Evolutionary conservation across 306 rosid species (phyloP), one percentile per base, ranked within the genome.

Genomic region (Fagus crenata): DNA sequence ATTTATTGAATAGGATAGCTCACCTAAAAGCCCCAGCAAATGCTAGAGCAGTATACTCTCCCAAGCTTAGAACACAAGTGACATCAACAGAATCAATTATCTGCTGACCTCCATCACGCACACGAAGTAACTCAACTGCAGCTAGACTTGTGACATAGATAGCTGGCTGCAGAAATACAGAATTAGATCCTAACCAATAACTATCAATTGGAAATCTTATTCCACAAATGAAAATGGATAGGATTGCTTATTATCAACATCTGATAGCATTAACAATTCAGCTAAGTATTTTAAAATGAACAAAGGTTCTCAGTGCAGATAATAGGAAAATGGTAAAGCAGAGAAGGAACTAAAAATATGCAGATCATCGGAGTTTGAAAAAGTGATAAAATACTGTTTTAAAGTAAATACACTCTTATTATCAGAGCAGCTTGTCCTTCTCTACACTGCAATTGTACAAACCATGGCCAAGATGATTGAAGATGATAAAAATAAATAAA

Each of bases 11-110:
- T 39, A 22, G 11, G 58, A 74, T 5, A 35, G 60, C 86, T 81
- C 84, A 95, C 99, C 98, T 89, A 79, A 95, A 91, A 69, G 97
- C 94, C 80, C 92, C 97, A 76, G 98, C 89, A 91, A 91, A 95
- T 76, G 97, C 93, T 39, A 95, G 86, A 78, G 99, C 98, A 69
- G 98, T 92, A 69, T 95, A 95, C 80, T 95, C 99, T 86, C 99
- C 99, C 79, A 95, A 81, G 80, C 99, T 95, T 63, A 95, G 87
- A 84, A 98, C 99, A 73, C 99, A 91, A 4, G 99, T 89, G 65
- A 92, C 99, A 83, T 95, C 99, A 74, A 95, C 96, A 39, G 90
- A 89, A 60, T 92, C 98, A 82, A 95, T 90, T 77, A 95, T 92
- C 82, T 88, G 89, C 83, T 89, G 96, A 42, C 98, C 99, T 77